These are phyloP conservation scores for Annulohypoxylon nitens DNA, from an alignment of 495 filamentous ascomycete species.

Conservation along the genomic window DNA sequence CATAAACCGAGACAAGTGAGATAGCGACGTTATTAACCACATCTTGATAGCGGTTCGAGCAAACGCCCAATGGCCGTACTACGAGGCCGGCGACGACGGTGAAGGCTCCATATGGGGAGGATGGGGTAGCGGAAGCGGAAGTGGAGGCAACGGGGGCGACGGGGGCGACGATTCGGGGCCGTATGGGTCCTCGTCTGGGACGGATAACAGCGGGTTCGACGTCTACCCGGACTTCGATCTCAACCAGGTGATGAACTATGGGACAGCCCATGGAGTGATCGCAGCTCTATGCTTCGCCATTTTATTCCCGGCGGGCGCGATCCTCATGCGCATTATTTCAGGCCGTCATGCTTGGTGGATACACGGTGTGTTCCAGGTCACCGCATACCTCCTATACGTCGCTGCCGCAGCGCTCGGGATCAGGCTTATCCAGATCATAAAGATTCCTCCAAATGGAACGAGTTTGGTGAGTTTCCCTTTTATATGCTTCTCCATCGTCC, in stretches of 20 bases:
- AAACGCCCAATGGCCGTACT: slow-evolving; percentile 18
- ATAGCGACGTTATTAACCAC: not conserved
- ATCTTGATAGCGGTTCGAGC: slow-evolving; percentile 3
- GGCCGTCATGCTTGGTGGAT: slow-evolving; percentile 52
- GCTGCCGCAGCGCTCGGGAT: slow-evolving; percentile 72
- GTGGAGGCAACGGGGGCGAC: slow-evolving; percentile 16
- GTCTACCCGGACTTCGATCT: slow-evolving; percentile 46
- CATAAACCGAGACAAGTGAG: not conserved
- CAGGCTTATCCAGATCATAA: slow-evolving; percentile 56
- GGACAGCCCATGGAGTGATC: slow-evolving; percentile 59
- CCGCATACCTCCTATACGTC: slow-evolving; percentile 64
- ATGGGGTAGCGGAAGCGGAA: slow-evolving; percentile 1
- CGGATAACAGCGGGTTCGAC: slow-evolving; percentile 5
- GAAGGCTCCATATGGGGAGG: not conserved
- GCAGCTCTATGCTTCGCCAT: slow-evolving; percentile 61
- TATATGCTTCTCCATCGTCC: slow-evolving; percentile 1
- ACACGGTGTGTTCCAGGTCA: slow-evolving; percentile 68
- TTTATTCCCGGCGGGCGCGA: slow-evolving; percentile 68
- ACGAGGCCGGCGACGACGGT: not conserved
- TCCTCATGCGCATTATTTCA: slow-evolving; percentile 65
- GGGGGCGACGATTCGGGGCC: slow-evolving; percentile 23
- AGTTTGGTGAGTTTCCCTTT: slow-evolving; percentile 48
- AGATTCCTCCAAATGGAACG: slow-evolving; percentile 38
- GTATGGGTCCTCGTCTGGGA: slow-evolving; percentile 30
- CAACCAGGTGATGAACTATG: slow-evolving; percentile 35